Percentiles rank a stretch among this genome's conserved stretches.
These are phyloP conservation scores for Suhomyces tanzawaensis DNA, from an alignment of 805 yeast species.

Conservation along the genomic window DNA sequence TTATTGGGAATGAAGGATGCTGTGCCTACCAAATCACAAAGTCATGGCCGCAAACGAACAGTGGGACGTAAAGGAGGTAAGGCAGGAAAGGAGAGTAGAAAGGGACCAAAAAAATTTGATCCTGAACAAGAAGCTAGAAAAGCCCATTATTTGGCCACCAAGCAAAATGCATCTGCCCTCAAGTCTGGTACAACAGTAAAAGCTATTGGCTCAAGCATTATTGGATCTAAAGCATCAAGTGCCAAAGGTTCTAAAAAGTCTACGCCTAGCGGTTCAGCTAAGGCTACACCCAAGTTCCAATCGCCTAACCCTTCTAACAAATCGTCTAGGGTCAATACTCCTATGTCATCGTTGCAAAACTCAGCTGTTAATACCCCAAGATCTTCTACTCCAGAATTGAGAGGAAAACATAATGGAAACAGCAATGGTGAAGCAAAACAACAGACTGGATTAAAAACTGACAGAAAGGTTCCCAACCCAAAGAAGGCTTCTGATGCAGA, in stretches of 20 bases:
- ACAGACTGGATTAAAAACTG: neutral
- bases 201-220: constrained; percentile 36
- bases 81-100: constrained; percentile 18
- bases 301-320: neutral
- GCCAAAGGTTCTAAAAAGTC: neutral
- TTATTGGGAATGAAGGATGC: constrained; percentile 49
- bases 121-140: constrained; percentile 35
- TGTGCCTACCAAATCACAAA: constrained; percentile 18
- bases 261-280: neutral
- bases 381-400: constrained; percentile 1
- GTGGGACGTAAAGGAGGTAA: constrained; percentile 28
- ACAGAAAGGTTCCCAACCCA: neutral
- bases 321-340: neutral
- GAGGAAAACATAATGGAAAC: neutral
- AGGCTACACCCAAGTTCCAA: constrained; percentile 1
- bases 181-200: constrained; percentile 39
- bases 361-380: constrained; percentile 7
- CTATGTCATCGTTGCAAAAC: constrained; percentile 1
- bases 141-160: constrained; percentile 35
- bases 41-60: constrained; percentile 10
- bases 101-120: constrained; percentile 22
- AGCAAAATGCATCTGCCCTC: constrained; percentile 28
- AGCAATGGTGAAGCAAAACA: too few relatives aligned
- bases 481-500: neutral
- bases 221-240: constrained; percentile 8